Conservation (phyloP, 2,329 filamentous ascomycete genomes). For the Aspergillus fischeri region DNA sequence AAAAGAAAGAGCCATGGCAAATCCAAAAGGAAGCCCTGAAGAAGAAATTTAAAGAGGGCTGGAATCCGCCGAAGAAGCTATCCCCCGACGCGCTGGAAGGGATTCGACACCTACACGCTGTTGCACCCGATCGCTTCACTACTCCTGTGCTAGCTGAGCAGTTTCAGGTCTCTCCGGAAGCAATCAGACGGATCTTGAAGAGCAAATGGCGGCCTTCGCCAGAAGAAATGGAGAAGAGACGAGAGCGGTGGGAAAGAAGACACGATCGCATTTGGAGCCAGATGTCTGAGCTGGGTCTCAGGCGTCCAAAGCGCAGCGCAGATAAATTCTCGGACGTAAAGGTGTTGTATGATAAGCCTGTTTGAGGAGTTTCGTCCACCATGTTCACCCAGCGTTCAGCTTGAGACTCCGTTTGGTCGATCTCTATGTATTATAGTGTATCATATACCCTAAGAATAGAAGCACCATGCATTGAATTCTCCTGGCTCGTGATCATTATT, state of each 20-base stretch:
- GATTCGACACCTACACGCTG: conserved; percentile 74
- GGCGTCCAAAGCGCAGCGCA: conserved; percentile 49
- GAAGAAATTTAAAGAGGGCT: conserved; percentile 72
- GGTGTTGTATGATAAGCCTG: conserved; percentile 19
- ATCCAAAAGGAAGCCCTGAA: conserved; percentile 70
- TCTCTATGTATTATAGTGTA: not conserved
- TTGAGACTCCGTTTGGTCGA: not conserved
- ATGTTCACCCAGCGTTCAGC: not conserved
- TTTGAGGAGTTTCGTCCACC: not conserved
- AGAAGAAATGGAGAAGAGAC: conserved; percentile 36
- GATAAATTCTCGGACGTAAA: conserved; percentile 22
- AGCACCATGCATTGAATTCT: not conserved
- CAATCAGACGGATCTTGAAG: conserved; percentile 77
- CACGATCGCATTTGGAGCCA: conserved; percentile 45
- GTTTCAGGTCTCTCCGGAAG: conserved; percentile 84
- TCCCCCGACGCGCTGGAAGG: conserved; percentile 91
- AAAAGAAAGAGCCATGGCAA: conserved; percentile 59
- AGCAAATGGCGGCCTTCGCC: conserved; percentile 45
- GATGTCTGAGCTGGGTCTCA: conserved; percentile 49
- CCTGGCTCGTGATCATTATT: not conserved
- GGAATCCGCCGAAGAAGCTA: conserved; percentile 78
- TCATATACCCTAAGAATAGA: not conserved
- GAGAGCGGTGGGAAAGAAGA: conserved; percentile 42
- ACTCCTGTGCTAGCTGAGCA: conserved; percentile 68
- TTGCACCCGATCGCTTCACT: conserved; percentile 73